These are phyloP conservation scores for Colletotrichum spinosum DNA, from an alignment of 2,329 filamentous ascomycete species.

Conservation along the genomic window DNA sequence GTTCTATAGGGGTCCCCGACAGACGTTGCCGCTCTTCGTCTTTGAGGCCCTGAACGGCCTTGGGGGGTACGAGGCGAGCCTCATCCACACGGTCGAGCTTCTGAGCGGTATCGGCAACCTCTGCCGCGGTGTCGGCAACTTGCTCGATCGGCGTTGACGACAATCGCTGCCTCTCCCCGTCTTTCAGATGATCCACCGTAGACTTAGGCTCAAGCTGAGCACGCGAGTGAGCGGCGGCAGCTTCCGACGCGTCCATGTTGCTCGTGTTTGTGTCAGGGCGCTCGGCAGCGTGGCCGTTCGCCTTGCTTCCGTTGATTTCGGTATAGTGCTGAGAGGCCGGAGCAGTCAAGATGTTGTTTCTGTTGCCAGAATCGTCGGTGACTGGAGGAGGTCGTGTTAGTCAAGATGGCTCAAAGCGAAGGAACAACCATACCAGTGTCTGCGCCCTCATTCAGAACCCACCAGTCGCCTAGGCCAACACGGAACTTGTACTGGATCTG, in stretches of 20 bases:
- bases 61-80: too few relatives aligned
- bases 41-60: too few relatives aligned
- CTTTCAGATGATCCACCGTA: constrained; percentile 24
- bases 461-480: constrained; percentile 75
- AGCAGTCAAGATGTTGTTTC: constrained; percentile 59
- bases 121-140: constrained; percentile 55
- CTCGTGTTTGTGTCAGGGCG: not conserved
- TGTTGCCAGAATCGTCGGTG: constrained; percentile 58
- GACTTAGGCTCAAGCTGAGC: constrained; percentile 40
- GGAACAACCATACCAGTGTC: constrained; percentile 63
- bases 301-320: constrained; percentile 23
- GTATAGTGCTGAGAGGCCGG: constrained; percentile 17
- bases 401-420: not conserved
- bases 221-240: not conserved
- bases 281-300: not conserved
- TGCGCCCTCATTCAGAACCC: constrained; percentile 73
- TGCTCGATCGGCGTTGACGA: constrained; percentile 54
- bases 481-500: constrained; percentile 82
- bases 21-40: constrained; percentile 28
- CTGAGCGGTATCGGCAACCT: constrained; percentile 47
- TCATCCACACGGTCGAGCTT: too few relatives aligned
- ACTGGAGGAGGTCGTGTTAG: constrained; percentile 41
- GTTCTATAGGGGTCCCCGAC: constrained; percentile 51
- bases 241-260: constrained; percentile 20
- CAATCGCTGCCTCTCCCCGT: constrained; percentile 47